Evolutionary conservation across 1,284 basidiomycete genomes (phyloP).

Genomic region (Caloboletus inedulis): DNA sequence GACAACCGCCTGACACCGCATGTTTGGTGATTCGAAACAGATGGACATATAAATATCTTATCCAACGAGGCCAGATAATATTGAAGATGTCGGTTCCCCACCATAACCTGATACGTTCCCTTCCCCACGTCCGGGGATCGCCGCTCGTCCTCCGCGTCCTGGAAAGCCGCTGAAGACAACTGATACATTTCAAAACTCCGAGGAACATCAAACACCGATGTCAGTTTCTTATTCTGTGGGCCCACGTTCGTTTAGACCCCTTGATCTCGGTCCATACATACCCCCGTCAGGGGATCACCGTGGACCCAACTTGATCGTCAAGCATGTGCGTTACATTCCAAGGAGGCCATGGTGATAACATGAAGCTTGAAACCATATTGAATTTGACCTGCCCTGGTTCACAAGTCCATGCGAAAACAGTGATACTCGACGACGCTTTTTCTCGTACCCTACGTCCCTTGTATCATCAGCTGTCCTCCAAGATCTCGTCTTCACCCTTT

Average conservation of each 20-base stretch:
- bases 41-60: conserved; percentile 3
- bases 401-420: background rate
- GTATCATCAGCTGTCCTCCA: conserved; percentile 45
- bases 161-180: background rate
- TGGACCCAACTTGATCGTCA: background rate
- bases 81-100: background rate
- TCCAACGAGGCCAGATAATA: background rate
- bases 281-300: conserved; percentile 9
- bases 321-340: conserved; percentile 8
- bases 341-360: background rate
- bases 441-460: background rate
- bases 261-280: conserved; percentile 1
- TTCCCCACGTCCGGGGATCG: conserved; percentile 1
- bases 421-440: conserved; percentile 1
- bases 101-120: background rate
- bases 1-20: background rate
- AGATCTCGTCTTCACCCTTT: conserved; percentile 63
- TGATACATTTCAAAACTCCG: background rate
- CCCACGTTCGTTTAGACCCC: background rate
- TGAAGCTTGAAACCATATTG: background rate
- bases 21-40: conserved; percentile 2
- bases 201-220: background rate
- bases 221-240: background rate
- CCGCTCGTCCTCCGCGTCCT: background rate
- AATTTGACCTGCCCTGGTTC: background rate